Percentiles rank a stretch among this genome's conserved stretches.
Evolutionary conservation across 805 yeast genomes (phyloP).

Genomic region (Candida parachauliodes): DNA sequence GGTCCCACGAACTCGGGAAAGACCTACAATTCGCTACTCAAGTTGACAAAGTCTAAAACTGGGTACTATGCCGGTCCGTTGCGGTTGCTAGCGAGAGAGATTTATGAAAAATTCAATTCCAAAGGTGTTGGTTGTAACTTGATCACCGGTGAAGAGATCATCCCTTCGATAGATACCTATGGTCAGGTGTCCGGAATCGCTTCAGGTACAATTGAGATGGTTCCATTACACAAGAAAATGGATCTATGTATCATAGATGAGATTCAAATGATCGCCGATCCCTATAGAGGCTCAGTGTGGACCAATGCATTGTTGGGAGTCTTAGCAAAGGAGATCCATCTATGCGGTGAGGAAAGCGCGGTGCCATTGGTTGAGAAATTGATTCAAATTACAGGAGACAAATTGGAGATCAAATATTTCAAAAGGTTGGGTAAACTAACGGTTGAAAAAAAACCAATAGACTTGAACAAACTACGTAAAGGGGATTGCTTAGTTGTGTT

Average conservation of each 20-base stretch:
- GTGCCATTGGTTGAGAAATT: conserved; percentile 63
- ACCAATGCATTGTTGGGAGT: conserved; percentile 86
- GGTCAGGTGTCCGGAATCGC: conserved; percentile 76
- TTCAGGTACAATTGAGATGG: conserved; percentile 93
- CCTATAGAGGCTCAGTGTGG: conserved; percentile 88
- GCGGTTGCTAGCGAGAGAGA: conserved; percentile 84
- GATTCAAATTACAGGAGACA: conserved; percentile 74
- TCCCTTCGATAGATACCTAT: conserved; percentile 60
- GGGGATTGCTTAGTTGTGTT: conserved; percentile 94
- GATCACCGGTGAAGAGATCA: conserved; percentile 93
- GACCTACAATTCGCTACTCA: conserved; percentile 76
- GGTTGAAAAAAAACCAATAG: conserved; percentile 41
- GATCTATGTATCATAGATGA: conserved; percentile 94
- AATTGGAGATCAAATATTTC: conserved; percentile 64
- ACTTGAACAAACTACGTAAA: conserved; percentile 39
- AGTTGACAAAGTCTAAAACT: conserved; percentile 57
- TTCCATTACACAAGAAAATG: conserved; percentile 60
- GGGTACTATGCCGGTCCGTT: conserved; percentile 97
- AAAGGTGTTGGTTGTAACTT: conserved; percentile 74
- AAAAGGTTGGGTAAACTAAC: conserved; percentile 69
- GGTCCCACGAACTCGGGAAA: conserved; percentile 99
- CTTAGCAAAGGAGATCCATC: conserved; percentile 77
- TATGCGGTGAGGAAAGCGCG: conserved; percentile 91
- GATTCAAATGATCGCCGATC: conserved; percentile 89
- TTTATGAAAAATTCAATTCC: conserved; percentile 72